Conservation (phyloP, 2,329 filamentous ascomycete genomes). For the Colletotrichum abscissum region DNA sequence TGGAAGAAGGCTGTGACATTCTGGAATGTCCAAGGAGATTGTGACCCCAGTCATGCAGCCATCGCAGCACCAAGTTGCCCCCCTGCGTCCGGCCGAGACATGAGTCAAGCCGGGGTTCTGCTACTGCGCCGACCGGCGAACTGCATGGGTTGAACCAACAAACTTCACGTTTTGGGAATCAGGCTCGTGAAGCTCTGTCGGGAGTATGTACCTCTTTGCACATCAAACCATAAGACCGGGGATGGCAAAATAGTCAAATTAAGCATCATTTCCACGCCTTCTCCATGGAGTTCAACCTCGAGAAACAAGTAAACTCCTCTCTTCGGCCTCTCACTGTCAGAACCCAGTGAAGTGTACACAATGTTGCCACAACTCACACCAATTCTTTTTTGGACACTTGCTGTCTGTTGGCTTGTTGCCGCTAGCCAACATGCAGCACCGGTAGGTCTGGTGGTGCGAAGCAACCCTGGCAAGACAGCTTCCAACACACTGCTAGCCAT, state of each 20-base stretch:
- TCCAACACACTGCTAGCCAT: conserved; percentile 17
- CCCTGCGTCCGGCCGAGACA: neutral
- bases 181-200: neutral
- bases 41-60: neutral
- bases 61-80: neutral
- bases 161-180: neutral
- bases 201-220: neutral
- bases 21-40: neutral
- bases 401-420: neutral
- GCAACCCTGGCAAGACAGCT: conserved; percentile 4
- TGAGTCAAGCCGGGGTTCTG: neutral
- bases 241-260: neutral
- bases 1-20: neutral
- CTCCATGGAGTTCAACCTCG: neutral
- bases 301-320: neutral
- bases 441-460: conserved; percentile 16
- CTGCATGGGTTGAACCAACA: neutral
- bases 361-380: neutral
- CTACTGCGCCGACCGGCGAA: neutral
- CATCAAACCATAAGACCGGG: neutral
- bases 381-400: neutral
- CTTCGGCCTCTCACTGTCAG: neutral
- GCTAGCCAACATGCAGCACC: neutral
- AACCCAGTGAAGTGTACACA: too few relatives aligned
- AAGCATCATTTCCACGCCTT: neutral